Conservation (phyloP, 2,329 filamentous ascomycete genomes). For the Aureobasidium pullulans region DNA sequence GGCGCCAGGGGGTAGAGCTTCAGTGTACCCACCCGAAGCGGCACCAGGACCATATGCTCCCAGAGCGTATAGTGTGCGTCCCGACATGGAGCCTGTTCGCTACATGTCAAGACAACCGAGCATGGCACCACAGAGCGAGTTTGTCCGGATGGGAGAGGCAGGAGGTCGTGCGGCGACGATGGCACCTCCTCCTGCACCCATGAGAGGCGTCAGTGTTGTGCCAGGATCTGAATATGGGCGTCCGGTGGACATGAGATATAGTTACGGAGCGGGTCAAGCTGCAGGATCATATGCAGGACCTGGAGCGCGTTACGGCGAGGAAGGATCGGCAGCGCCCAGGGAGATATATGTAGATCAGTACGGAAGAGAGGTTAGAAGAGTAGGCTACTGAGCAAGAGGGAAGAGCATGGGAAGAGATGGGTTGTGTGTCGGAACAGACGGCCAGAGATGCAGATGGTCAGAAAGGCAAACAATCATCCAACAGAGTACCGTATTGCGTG, state of each 20-base stretch:
- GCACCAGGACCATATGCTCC: background rate
- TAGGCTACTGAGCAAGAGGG: background rate
- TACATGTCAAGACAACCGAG: conserved; percentile 23
- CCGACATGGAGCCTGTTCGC: conserved; percentile 27
- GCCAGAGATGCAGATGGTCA: background rate
- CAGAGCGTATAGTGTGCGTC: conserved; percentile 30
- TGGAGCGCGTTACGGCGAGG: background rate
- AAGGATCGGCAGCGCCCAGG: conserved; percentile 14
- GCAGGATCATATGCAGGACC: background rate
- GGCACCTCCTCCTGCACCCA: conserved; percentile 15
- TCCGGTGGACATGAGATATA: conserved; percentile 5
- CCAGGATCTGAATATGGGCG: conserved; percentile 23
- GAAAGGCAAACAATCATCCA: background rate
- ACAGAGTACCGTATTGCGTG: background rate
- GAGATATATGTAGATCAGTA: conserved; percentile 37
- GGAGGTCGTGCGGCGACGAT: background rate
- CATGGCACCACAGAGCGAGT: conserved; percentile 33
- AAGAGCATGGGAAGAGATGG: background rate
- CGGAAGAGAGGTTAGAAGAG: conserved; percentile 22
- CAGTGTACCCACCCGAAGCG: conserved; percentile 21
- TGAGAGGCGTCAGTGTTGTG: conserved; percentile 34
- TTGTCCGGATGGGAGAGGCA: conserved; percentile 19
- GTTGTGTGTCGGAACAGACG: background rate
- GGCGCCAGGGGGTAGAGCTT: conserved; percentile 17
- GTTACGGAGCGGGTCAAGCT: conserved; percentile 1